These are phyloP conservation scores for Solanum medicagineum DNA, from an alignment of 257 asterid genomes.

Conservation along the genomic window DNA sequence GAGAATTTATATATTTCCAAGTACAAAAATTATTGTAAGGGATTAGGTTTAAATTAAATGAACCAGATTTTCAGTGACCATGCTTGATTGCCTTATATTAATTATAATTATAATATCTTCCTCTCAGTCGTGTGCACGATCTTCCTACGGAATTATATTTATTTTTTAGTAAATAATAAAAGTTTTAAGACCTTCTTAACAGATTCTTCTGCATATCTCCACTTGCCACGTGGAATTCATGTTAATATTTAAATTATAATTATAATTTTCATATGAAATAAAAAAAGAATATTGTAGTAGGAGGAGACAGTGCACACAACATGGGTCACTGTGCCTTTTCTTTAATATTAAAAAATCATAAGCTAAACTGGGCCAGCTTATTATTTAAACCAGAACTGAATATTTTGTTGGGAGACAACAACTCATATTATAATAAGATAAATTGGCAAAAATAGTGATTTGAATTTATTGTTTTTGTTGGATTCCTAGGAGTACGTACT, in stretches of 20 bases:
- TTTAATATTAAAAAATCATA: not conserved
- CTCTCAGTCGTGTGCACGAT: constrained; percentile 59
- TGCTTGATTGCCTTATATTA: constrained; percentile 4
- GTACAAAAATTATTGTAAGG: not conserved
- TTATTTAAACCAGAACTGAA: not conserved
- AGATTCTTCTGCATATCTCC: not conserved
- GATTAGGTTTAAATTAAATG: constrained; percentile 17
- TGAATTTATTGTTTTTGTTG: not conserved
- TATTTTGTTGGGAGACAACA: constrained; percentile 37
- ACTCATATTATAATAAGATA: not conserved
- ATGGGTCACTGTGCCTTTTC: constrained; percentile 27
- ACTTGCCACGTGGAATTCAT: not conserved
- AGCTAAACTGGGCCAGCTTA: not conserved
- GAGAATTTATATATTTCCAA: not conserved
- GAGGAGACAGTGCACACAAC: constrained; percentile 7
- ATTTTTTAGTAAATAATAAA: not conserved
- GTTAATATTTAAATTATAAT: not conserved
- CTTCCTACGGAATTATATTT: not conserved
- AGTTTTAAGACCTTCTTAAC: not conserved
- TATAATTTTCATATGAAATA: not conserved
- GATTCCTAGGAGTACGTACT: not conserved
- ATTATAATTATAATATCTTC: not conserved
- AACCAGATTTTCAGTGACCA: constrained; percentile 52
- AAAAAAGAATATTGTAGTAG: not conserved
- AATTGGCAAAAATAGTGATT: not conserved